Conservation (phyloP, 257 asterid genomes). For the Solanum bulbocastanum region DNA sequence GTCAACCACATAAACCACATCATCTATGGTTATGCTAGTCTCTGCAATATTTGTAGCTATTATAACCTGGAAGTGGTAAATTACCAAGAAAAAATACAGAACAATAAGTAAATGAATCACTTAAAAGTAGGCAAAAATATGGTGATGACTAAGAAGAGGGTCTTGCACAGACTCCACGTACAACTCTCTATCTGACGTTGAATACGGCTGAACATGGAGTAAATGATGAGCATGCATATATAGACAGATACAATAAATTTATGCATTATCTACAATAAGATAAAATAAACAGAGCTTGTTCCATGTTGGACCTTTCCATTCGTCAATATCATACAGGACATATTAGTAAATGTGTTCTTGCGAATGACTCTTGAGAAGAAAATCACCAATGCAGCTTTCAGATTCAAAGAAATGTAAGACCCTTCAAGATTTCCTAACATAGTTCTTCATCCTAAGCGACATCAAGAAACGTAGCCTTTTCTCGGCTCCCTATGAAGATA, state of each 20-base stretch:
- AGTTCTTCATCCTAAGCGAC: neutral
- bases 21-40: constrained; percentile 97
- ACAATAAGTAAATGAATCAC: neutral
- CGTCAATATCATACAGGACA: neutral
- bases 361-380: neutral
- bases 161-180: neutral
- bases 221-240: neutral
- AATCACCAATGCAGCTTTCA: neutral
- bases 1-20: constrained; percentile 89
- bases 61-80: constrained; percentile 54
- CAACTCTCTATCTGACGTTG: neutral
- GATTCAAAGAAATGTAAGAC: neutral
- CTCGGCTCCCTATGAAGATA: neutral
- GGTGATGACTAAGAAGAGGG: neutral
- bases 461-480: neutral
- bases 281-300: neutral
- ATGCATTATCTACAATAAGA: neutral
- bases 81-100: neutral
- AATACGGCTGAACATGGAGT: neutral
- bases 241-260: neutral
- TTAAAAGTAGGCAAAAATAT: neutral
- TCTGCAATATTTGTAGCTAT: constrained; percentile 96
- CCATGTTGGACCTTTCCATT: neutral
- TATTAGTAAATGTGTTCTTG: neutral
- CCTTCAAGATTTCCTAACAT: neutral